phyloP scores from a whole-genome alignment of 2,329 filamentous ascomycete genomes.

The Alternaria consortialis region DNA sequence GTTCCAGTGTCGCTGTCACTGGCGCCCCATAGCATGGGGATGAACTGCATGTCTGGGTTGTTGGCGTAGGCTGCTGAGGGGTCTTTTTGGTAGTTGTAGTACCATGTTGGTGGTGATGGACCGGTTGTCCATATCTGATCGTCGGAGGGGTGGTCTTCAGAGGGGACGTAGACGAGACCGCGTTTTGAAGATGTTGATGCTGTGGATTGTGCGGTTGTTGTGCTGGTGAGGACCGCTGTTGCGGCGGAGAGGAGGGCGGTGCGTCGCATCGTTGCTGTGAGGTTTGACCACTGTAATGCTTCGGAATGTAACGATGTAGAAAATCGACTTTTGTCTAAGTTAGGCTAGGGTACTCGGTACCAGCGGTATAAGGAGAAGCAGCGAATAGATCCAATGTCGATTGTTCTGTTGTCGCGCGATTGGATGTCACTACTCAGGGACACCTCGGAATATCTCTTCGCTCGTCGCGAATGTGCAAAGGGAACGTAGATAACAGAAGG shows the following conservation, averaged over 20 bases:
- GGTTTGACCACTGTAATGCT: background rate
- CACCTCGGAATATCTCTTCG: background rate
- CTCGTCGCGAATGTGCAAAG: background rate
- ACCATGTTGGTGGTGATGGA: slow-evolving; percentile 74
- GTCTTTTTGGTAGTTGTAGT: slow-evolving; percentile 77
- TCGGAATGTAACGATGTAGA: background rate
- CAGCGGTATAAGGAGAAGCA: background rate
- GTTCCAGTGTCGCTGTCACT: slow-evolving; percentile 55
- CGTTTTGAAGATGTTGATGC: slow-evolving; percentile 68
- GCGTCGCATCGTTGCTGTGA: slow-evolving; percentile 12
- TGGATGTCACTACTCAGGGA: background rate
- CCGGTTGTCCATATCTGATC: slow-evolving; percentile 70
- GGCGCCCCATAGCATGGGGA: slow-evolving; percentile 82
- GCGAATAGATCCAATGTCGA: background rate
- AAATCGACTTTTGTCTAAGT: background rate
- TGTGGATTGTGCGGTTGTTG: slow-evolving; percentile 32
- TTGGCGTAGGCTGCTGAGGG: slow-evolving; percentile 64
- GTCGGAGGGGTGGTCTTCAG: slow-evolving; percentile 65
- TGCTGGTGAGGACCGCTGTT: slow-evolving; percentile 8
- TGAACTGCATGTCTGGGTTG: slow-evolving; percentile 68
- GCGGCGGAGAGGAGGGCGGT: slow-evolving; percentile 7
- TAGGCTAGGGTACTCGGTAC: background rate
- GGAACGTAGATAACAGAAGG: background rate
- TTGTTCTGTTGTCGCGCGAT: background rate
- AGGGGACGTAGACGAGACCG: slow-evolving; percentile 74